Conservation (phyloP, 495 filamentous ascomycete genomes). For the Aspergillus kassunensis region DNA sequence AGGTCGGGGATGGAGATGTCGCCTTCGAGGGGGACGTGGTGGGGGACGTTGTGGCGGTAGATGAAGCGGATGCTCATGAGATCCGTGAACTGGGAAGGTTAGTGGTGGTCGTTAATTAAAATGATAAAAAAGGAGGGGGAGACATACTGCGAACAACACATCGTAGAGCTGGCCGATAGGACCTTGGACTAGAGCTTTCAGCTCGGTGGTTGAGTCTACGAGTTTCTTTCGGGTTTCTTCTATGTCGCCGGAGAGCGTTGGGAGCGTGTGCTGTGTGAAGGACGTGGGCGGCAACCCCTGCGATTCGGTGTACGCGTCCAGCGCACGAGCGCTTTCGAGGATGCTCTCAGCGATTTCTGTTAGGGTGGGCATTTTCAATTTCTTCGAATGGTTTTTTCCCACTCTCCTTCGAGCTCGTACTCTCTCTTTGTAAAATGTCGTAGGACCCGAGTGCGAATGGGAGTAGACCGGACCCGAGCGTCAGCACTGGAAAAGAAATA, state of each 20-base stretch:
- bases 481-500: too few relatives aligned
- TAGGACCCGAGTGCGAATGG: too few relatives aligned
- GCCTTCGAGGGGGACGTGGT: not conserved
- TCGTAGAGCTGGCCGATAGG: not conserved
- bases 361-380: too few relatives aligned
- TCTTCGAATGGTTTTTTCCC: too few relatives aligned
- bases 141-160: not conserved
- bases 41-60: not conserved
- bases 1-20: not conserved
- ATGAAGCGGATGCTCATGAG: slow-evolving; percentile 2
- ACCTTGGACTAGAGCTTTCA: not conserved
- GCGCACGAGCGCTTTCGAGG: not conserved
- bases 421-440: too few relatives aligned
- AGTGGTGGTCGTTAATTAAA: not conserved
- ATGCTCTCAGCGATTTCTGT: too few relatives aligned
- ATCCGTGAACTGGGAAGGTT: not conserved
- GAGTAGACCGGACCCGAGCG: too few relatives aligned
- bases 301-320: not conserved
- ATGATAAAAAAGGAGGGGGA: not conserved
- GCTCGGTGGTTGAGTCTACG: not conserved
- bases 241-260: not conserved
- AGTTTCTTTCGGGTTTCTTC: not conserved
- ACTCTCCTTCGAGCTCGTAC: too few relatives aligned
- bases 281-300: not conserved
- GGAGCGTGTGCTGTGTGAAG: not conserved